Evolutionary conservation across 2,329 filamentous ascomycete genomes (phyloP).

Genomic region (Colletotrichum caudatum): DNA sequence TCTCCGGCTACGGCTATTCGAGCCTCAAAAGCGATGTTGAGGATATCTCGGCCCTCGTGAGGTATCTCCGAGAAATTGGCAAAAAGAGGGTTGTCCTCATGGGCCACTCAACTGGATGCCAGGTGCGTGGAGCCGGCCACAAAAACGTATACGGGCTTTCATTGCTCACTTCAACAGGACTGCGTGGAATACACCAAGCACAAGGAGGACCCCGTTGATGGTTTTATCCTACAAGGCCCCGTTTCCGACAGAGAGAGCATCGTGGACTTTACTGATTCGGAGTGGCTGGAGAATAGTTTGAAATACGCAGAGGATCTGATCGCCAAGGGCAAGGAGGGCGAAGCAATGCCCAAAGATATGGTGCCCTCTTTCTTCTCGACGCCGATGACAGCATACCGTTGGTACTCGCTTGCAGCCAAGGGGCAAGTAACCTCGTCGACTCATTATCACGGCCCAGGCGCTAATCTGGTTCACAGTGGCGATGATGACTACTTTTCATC

Average conservation of each 20-base stretch:
- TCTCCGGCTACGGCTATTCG: conserved; percentile 63
- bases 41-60: conserved; percentile 65
- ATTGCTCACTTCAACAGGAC: conserved; percentile 55
- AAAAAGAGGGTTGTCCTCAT: conserved; percentile 66
- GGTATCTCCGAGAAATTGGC: conserved; percentile 64
- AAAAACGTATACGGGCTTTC: neutral
- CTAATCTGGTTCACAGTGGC: conserved; percentile 58
- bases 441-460: neutral
- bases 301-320: conserved; percentile 67
- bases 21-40: conserved; percentile 65
- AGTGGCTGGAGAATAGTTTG: conserved; percentile 59
- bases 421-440: conserved; percentile 57
- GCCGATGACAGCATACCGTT: conserved; percentile 66
- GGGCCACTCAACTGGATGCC: conserved; percentile 70
- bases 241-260: conserved; percentile 81
- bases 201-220: conserved; percentile 70
- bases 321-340: conserved; percentile 62
- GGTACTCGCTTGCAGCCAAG: conserved; percentile 61
- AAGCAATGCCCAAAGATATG: conserved; percentile 64
- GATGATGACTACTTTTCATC: conserved; percentile 92
- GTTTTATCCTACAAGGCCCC: conserved; percentile 82
- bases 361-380: conserved; percentile 56
- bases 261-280: conserved; percentile 56
- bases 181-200: conserved; percentile 66
- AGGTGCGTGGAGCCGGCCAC: conserved; percentile 52